Percentiles rank a stretch among this genome's conserved stretches.
Conservation (phyloP, 164 flowering plant genomes). For the Kalanchoe fedtschenkoi region DNA sequence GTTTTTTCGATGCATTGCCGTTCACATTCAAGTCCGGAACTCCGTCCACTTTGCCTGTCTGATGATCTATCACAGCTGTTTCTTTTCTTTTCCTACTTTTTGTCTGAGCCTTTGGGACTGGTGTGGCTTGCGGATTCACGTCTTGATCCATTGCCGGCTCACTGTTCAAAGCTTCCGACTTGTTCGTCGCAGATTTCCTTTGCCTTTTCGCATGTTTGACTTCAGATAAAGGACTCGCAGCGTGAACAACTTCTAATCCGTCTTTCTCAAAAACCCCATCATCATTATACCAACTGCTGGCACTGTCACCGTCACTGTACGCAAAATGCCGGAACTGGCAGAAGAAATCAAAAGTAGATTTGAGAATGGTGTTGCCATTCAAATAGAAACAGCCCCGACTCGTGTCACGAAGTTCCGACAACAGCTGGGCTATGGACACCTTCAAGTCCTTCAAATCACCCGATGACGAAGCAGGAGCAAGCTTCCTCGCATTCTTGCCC, state of each 20-base stretch:
- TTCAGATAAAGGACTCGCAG: neutral
- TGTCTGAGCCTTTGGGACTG: constrained; percentile 1
- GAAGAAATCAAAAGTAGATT: constrained; percentile 27
- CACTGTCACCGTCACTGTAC: constrained; percentile 26
- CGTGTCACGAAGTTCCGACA: constrained; percentile 32
- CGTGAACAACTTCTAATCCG: neutral
- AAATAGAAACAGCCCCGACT: constrained; percentile 40
- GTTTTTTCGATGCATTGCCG: neutral
- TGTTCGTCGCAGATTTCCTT: neutral
- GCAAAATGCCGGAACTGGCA: constrained; percentile 37
- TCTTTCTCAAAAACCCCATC: neutral
- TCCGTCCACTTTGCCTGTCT: neutral
- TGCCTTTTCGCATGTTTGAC: neutral
- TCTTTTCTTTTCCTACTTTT: constrained; percentile 12
- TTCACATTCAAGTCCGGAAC: constrained; percentile 23
- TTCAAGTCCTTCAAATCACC: constrained; percentile 14
- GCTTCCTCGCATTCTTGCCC: constrained; percentile 19
- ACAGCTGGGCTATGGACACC: constrained; percentile 31
- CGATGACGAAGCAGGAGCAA: constrained; percentile 3
- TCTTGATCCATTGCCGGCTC: constrained; percentile 1
- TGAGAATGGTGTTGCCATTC: constrained; percentile 21
- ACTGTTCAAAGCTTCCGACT: constrained; percentile 9
- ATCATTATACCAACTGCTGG: neutral
- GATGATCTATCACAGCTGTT: neutral
- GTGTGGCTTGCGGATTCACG: neutral